Evolutionary conservation across 2,329 filamentous ascomycete species (phyloP), one percentile per base, ranked within the genome.

Genomic region (Epichloe typhina): DNA sequence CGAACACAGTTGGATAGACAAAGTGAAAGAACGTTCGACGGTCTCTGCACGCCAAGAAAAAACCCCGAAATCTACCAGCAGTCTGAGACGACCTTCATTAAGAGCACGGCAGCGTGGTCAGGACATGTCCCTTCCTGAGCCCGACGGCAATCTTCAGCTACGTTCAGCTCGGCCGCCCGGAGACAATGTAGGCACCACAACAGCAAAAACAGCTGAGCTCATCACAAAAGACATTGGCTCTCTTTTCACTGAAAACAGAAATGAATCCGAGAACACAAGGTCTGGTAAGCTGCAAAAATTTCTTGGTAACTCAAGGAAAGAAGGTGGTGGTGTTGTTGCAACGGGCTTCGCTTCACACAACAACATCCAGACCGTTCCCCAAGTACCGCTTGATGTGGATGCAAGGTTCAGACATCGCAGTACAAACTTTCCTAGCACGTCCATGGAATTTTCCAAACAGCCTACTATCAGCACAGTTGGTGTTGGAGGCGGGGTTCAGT

Each of bases 381-480:
- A 65, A 4, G 58, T 69, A 11, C 65, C 69, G 5, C 57, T 56
- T 31, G 63, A 66, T 33, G 59, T 66, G 5, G 64, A 69, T 53
- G 56, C 61, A 33, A 70, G 65, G 47, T 55, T 69, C 35, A 61
- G 63, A 35, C 64, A 66, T 41, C 68, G 65, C 35, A 56, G 60
- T 12, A 61, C 61, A 19, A 54, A 57, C n/a, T 64, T 66, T 19
- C 64, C 67, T 0, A 58, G 63, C 46, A 59, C 63, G 13, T 61
- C 66, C 1, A 70, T 67, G 54, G 66, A 64, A 40, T 55, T 69
- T 11, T 58, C 62, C 5, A 55, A 72, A 44, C 68, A 65, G 43
- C 61, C 63, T 0, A 67, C 71, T 35, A 57, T 65, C n/a, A 75
- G 70, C 57, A 69, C 69, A 5, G 15, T 58, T 76, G 48, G 76